phyloP scores from a whole-genome alignment of 176 grass and related monocot species.

The Juncus inflexus region DNA sequence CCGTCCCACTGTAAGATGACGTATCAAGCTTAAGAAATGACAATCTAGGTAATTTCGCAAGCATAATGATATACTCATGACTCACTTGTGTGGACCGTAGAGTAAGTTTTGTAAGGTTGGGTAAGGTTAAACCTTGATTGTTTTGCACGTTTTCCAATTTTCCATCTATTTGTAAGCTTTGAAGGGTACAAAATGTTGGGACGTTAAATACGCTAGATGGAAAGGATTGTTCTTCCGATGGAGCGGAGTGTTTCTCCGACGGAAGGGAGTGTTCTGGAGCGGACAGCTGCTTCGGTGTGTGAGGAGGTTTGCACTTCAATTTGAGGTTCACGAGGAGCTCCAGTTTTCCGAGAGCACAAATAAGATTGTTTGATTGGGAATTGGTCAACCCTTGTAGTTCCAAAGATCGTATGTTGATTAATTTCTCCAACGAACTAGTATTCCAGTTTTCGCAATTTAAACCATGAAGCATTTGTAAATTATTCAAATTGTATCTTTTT shows the following conservation, averaged over 20 bases:
- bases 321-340: slow-evolving; percentile 29
- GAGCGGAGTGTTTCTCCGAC: too few relatives aligned
- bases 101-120: slow-evolving; percentile 31
- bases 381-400: slow-evolving; percentile 3
- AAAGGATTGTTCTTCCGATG: background rate
- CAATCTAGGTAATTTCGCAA: slow-evolving; percentile 35
- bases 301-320: background rate
- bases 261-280: too few relatives aligned
- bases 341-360: slow-evolving; percentile 14
- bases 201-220: slow-evolving; percentile 23
- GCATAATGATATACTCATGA: slow-evolving; percentile 27
- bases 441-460: background rate
- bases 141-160: background rate
- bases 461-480: slow-evolving; percentile 37
- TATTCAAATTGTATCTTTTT: slow-evolving; percentile 3
- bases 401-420: slow-evolving; percentile 24
- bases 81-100: slow-evolving; percentile 1
- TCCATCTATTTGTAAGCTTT: slow-evolving; percentile 20
- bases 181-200: slow-evolving; percentile 17
- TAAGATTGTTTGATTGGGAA: background rate
- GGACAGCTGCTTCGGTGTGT: too few relatives aligned
- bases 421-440: slow-evolving; percentile 15
- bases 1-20: slow-evolving; percentile 1
- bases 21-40: slow-evolving; percentile 1
- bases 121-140: background rate